Base-by-base conservation (phyloP, 352 stramenopile genomes). In the Globisporangium splendens region DNA sequence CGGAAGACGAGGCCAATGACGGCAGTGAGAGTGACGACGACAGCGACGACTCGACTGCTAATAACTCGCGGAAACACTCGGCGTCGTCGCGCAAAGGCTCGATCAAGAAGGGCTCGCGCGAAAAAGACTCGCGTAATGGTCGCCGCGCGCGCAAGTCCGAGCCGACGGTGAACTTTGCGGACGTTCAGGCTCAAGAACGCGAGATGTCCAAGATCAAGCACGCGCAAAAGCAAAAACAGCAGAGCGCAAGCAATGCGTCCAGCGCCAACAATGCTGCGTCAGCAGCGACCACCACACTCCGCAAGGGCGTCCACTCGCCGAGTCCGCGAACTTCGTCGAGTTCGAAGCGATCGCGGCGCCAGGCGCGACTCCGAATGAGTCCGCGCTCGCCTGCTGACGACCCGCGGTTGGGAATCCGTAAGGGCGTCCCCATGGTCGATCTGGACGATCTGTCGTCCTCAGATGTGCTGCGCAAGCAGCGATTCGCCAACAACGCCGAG, bases 121-220 rank as follows among this genome's bases (percentile, higher is more conserved):
- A 43, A 43, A 10, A 33, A 43, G 8, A 12, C 20, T 39, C 50
- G 22, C 39, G 14, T 54, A 47, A 21, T 21, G 50, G 50, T 18
- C 55, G 55, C 3, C 46, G 55, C 17, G 22, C 18, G 28, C 48
- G 35, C 13, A 24, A 21, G 17, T 51, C 22, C 4, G 66, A 73
- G 49, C 62, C 70, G 59, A 68, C 63, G 44, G 73, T 86, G 38
- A 59, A 73, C 18, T 86, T 77, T 58, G 61, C 68, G 7, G 69
- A 86, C 33, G 65, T 84, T 8, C 76, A 86, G 69, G 80, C 77
- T 31, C 69, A 87, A 51, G 68, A 83, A 54, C 69, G 63, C 38
- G 75, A 81, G 52, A 86, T 88, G 31, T 65, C 68, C 54, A 66
- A 67, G 22, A 54, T 86, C 24, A 71, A 69, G 13, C 35, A 20